A percentile compares a stretch with the other conserved stretches of the same genome.
phyloP scores from a whole-genome alignment of 2,329 filamentous ascomycete genomes.

The Geosmithia morbida region DNA sequence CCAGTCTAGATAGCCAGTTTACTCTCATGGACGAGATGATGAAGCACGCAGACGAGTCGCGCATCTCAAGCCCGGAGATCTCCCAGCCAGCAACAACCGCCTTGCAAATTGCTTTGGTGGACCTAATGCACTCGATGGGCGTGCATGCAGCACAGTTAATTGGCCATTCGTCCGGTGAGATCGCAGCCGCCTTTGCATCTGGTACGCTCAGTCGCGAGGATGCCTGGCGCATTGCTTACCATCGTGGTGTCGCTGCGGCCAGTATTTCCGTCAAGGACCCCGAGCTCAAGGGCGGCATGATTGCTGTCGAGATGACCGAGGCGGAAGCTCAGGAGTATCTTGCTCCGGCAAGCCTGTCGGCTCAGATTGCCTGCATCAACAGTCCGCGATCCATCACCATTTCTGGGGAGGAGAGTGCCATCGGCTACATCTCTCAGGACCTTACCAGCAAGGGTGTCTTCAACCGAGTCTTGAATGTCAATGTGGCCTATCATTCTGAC shows the following conservation, averaged over 20 bases:
- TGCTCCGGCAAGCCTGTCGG: slow-evolving; percentile 4
- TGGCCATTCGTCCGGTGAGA: slow-evolving; percentile 32
- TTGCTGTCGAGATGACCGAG: slow-evolving; percentile 20
- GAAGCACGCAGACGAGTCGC: slow-evolving; percentile 9
- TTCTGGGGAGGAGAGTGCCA: slow-evolving; percentile 20
- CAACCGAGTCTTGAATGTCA: slow-evolving; percentile 19
- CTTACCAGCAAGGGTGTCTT: slow-evolving; percentile 16
- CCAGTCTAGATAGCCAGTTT: slow-evolving; percentile 15
- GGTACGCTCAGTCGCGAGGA: slow-evolving; percentile 18
- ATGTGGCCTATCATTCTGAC: slow-evolving; percentile 27
- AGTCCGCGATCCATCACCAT: slow-evolving; percentile 27
- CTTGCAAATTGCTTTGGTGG: slow-evolving; percentile 25
- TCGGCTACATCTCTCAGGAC: slow-evolving; percentile 15
- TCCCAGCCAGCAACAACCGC: slow-evolving; percentile 26
- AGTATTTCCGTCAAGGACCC: slow-evolving; percentile 12
- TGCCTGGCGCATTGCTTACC: slow-evolving; percentile 26
- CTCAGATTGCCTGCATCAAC: slow-evolving; percentile 28
- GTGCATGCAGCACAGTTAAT: slow-evolving; percentile 19
- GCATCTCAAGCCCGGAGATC: slow-evolving; percentile 18
- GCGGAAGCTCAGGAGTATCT: slow-evolving; percentile 14
- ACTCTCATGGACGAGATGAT: slow-evolving; percentile 20
- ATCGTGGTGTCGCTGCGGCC: slow-evolving; percentile 20
- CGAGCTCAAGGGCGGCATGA: slow-evolving; percentile 22
- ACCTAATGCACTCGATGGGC: slow-evolving; percentile 18
- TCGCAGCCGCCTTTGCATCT: slow-evolving; percentile 27